Evolutionary conservation across 352 stramenopile genomes (phyloP), one percentile per base, ranked within the genome.

Genomic region (Pythium periplocum): DNA sequence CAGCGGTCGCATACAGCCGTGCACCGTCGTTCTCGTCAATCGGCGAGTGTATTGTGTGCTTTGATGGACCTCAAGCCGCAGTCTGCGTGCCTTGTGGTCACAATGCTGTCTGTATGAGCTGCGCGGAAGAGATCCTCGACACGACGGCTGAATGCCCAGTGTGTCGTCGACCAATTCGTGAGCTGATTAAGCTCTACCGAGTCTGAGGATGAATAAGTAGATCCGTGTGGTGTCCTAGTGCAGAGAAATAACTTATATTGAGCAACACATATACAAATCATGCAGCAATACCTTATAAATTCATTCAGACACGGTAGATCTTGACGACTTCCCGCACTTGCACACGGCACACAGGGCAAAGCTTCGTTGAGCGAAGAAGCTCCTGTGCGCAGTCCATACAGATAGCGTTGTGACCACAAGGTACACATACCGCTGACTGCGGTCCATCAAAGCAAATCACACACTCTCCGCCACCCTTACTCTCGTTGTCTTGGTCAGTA

Each of bases 351-450:
- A 95, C 83, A 3, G 85, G 82, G 31, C 85, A 95, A 12, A 79
- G 51, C 6, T 68, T 68, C 12, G 75, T 84, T 2, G 77, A 83
- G 38, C 75, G 64, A 41, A 91, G 47, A 34, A 95, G 62, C 45
- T 88, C 73, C 11, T 75, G 59, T 0, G 84, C 84, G 49, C 85
- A 95, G 57, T 75, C 59, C 77, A 87, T 89, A 52, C 85, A 95
- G 46, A 93, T 78, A n/a, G 85, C 85, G 44, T 93, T 89, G 69
- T 95, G 85, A 41, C 85, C 85, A 30, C 85, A 95, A 0, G 85
- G 85, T 17, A 95, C 81, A 39, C 83, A 93, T 4, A 93, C 83
- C 0, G 78, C 84, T 11, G 70, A 57, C 57, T 93, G 77, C 17
- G 78, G 74, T 0, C 69, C 79, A 52, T 95, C 85, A 61, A 93